phyloP scores from a whole-genome alignment of 257 asterid species.

The Buddleja alternifolia region DNA sequence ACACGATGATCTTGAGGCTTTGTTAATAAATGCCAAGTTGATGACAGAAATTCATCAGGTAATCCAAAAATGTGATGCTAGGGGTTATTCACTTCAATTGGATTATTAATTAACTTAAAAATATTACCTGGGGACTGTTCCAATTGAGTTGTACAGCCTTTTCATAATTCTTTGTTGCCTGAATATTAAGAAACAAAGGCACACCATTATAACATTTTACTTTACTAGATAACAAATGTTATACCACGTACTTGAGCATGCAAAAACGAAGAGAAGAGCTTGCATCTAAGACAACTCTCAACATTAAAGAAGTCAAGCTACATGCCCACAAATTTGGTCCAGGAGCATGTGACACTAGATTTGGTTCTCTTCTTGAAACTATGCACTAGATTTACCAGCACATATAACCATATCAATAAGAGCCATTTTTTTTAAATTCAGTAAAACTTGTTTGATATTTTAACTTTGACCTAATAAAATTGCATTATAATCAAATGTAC shows the following conservation, averaged over 20 bases:
- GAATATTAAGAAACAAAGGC: slow-evolving; percentile 39
- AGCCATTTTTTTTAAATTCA: not conserved
- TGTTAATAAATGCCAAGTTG: no score
- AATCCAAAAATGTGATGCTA: slow-evolving; percentile 14
- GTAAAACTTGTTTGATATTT: not conserved
- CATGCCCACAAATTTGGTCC: slow-evolving; percentile 18
- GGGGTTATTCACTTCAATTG: slow-evolving; percentile 11
- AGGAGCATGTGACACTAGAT: slow-evolving; percentile 14
- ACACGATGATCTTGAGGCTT: not conserved
- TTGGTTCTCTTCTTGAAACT: not conserved
- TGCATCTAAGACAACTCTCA: slow-evolving; percentile 12
- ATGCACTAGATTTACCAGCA: slow-evolving; percentile 21
- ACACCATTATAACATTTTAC: slow-evolving; percentile 1
- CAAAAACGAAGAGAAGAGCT: not conserved
- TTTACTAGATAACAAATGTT: slow-evolving; percentile 11
- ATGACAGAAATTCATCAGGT: slow-evolving; percentile 9
- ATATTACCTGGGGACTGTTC: slow-evolving; percentile 98
- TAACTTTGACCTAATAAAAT: slow-evolving; percentile 14
- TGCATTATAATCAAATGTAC: not conserved
- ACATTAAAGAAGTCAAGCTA: not conserved
- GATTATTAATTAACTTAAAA: slow-evolving; percentile 26
- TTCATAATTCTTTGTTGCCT: slow-evolving; percentile 94
- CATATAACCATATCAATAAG: slow-evolving; percentile 22
- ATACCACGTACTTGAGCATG: slow-evolving; percentile 26
- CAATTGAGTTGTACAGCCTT: slow-evolving; percentile 97